Evolutionary conservation across 345 rosid genomes (phyloP).

Genomic region (Acer negundo): DNA sequence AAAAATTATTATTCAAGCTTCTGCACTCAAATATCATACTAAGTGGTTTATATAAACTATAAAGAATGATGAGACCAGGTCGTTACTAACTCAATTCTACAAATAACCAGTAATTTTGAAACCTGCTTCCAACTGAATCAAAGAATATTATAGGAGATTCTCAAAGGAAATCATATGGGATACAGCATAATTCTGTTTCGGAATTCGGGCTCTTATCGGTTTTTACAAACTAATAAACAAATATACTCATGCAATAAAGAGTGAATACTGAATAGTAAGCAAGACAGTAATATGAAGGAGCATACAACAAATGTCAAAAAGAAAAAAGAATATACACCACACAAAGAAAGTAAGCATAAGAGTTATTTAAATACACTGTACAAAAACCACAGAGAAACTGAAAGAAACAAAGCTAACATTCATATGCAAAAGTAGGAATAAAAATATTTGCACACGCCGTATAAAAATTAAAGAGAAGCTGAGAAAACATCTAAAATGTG

Average conservation of each 20-base stretch:
- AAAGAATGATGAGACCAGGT: conserved; percentile 2
- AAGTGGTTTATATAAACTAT: not conserved
- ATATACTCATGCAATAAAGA: not conserved
- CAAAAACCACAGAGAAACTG: conserved; percentile 7
- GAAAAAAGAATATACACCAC: not conserved
- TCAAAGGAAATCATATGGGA: not conserved
- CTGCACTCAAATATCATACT: not conserved
- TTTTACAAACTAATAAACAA: conserved; percentile 4
- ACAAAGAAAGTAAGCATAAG: not conserved
- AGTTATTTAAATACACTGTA: not conserved
- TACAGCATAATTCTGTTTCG: not conserved
- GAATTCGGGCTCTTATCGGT: not conserved
- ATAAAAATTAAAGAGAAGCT: conserved; percentile 3
- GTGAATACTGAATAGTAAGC: not conserved
- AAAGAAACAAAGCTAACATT: not conserved
- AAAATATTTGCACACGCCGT: not conserved
- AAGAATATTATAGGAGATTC: not conserved
- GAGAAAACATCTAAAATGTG: not conserved
- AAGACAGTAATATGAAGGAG: not conserved
- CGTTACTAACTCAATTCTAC: not conserved
- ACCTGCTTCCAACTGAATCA: not conserved
- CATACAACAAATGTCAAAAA: not conserved
- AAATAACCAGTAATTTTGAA: not conserved
- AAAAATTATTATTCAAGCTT: not conserved
- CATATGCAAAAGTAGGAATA: not conserved